These are phyloP conservation scores for Tephrocybe sp. DNA, from an alignment of 768 basidiomycete species.

Conservation along the genomic window DNA sequence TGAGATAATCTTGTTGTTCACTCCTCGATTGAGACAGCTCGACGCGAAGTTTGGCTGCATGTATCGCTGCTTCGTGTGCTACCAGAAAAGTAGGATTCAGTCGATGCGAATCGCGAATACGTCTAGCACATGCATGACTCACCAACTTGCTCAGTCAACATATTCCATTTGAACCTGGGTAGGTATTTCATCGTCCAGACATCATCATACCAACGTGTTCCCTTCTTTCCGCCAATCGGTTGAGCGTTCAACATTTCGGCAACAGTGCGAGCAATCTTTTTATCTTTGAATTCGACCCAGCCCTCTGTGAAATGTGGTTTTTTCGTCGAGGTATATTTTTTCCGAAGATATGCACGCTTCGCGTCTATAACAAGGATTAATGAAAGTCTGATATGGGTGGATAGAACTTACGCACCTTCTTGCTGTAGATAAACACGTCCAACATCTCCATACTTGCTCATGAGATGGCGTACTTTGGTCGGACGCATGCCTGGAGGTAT, in stretches of 20 bases:
- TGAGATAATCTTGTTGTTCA: conserved; percentile 91
- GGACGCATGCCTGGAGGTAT: conserved; percentile 99
- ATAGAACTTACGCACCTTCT: conserved; percentile 58
- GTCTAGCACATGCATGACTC: conserved; percentile 29
- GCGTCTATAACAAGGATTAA: conserved; percentile 48
- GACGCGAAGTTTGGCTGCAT: conserved; percentile 84
- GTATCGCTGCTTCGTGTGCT: conserved; percentile 94
- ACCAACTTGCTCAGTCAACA: conserved; percentile 99
- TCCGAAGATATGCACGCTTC: conserved; percentile 81
- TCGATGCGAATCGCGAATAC: background rate
- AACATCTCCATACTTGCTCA: conserved; percentile 86
- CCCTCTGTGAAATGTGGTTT: conserved; percentile 92
- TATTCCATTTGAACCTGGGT: conserved; percentile 97
- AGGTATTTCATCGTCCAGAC: conserved; percentile 99
- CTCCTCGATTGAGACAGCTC: conserved; percentile 84
- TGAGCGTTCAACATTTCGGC: conserved; percentile 97
- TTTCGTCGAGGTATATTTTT: conserved; percentile 79
- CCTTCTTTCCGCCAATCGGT: conserved; percentile 92
- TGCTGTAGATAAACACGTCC: conserved; percentile 92
- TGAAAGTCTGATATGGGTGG: background rate
- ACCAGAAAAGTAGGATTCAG: background rate
- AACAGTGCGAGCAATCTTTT: conserved; percentile 82
- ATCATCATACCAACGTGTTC: conserved; percentile 89
- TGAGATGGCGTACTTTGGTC: conserved; percentile 89
- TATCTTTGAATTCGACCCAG: conserved; percentile 98